These are phyloP conservation scores for Aspergillus hiratsukae DNA, from an alignment of 2,329 filamentous ascomycete species.

Conservation along the genomic window DNA sequence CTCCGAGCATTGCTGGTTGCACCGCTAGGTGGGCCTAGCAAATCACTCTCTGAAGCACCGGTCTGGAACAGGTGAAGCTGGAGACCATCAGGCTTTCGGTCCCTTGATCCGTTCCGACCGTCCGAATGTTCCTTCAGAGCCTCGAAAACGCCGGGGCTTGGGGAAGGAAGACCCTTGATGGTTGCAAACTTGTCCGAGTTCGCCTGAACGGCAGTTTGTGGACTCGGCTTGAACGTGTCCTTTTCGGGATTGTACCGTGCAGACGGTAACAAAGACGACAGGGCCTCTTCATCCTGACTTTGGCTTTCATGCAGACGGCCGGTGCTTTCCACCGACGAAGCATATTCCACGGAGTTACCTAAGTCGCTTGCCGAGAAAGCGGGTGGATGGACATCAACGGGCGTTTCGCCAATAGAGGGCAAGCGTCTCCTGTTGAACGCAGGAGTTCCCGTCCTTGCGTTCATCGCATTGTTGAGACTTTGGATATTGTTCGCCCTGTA, in stretches of 20 bases:
- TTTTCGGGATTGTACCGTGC: slow-evolving; percentile 41
- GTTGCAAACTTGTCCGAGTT: slow-evolving; percentile 58
- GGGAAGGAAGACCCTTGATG: slow-evolving; percentile 62
- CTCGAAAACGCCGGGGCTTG: slow-evolving; percentile 59
- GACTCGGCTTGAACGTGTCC: slow-evolving; percentile 41
- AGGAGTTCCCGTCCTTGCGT: slow-evolving; percentile 59
- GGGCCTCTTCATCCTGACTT: slow-evolving; percentile 29
- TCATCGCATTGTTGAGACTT: slow-evolving; percentile 65
- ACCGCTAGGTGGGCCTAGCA: slow-evolving; percentile 49
- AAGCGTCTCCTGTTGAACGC: slow-evolving; percentile 62
- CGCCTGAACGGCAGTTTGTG: slow-evolving; percentile 63
- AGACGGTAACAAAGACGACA: slow-evolving; percentile 40
- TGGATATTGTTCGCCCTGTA: slow-evolving; percentile 56
- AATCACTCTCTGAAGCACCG: slow-evolving; percentile 48
- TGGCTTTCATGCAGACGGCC: slow-evolving; percentile 25
- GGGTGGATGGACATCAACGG: slow-evolving; percentile 47
- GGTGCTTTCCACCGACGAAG: slow-evolving; percentile 45
- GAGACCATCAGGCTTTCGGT: slow-evolving; percentile 73
- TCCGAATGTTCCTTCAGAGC: slow-evolving; percentile 57
- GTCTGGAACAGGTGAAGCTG: slow-evolving; percentile 57
- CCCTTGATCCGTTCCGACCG: slow-evolving; percentile 59
- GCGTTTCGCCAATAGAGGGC: slow-evolving; percentile 71
- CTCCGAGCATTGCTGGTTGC: slow-evolving; percentile 42
- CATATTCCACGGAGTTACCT: slow-evolving; percentile 44
- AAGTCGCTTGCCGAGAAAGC: slow-evolving; percentile 38